Evolutionary conservation across 208 protist genomes (phyloP), one percentile per base, ranked within the genome.

Genomic region (Acanthamoeba royreba): DNA sequence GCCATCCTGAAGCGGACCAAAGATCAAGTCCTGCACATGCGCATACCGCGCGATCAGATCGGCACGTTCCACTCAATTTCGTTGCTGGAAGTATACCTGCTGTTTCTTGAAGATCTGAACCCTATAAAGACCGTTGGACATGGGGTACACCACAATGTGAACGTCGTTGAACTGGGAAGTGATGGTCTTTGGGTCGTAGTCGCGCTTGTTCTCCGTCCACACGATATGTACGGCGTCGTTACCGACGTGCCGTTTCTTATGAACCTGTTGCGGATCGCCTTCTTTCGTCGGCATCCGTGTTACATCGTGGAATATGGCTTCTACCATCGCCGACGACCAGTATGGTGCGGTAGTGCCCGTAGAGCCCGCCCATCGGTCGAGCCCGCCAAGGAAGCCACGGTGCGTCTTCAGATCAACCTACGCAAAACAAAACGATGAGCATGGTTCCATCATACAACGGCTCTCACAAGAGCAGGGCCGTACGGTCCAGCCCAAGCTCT

Each of bases 141-240:
- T 61, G 28, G 97, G 98, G 74, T 96, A 98, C 15, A 98, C 89
- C 22, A 98, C 93, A 53, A 98, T 98, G 46, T 98, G 96, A 8
- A 96, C 98, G 40, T 97, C 95, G 74, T 98, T 98, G 66, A 98
- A 98, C 43, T 98, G 97, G 19, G 85, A 94, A 0, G 92, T 94
- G 35, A 98, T 98, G 8, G 97, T 98, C 19, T 95, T 93, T 4
- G 96, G 95, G 15, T 93, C 58, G 83, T 98, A 98, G 25, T 97
- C 93, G 38, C 94, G 35, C 11, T 91, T 92, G 52, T 98, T 85
- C 86, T 98, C 97, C 25, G 72, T 95, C 96, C 97, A 98, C 45
- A 98, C 87, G 35, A 98, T 98, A 43, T 98, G 97, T 55, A 98
- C 96, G 53, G 94, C 88, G 74, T 98, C 98, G 90, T 98, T 98